phyloP scores from a whole-genome alignment of 208 protist genomes.

The Leptomonas pyrrhocoris region DNA sequence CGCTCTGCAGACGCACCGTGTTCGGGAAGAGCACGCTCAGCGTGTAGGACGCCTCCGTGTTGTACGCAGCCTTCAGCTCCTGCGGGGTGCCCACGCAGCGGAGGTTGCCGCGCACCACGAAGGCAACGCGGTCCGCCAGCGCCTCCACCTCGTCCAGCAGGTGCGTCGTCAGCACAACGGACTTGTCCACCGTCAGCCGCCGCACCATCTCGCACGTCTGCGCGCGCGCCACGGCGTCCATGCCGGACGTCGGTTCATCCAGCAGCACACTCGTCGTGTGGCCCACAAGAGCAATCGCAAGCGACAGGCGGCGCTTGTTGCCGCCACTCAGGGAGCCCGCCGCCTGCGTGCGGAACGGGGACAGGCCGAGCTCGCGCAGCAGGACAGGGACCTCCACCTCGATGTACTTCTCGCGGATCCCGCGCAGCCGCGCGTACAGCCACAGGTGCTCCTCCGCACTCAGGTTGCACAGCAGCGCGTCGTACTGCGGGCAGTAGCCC shows the following conservation, averaged over 20 bases:
- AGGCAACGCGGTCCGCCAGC: conserved; percentile 77
- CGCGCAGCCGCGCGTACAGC: conserved; percentile 86
- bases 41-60: conserved; percentile 49
- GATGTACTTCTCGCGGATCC: conserved; percentile 53
- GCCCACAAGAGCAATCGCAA: conserved; percentile 89
- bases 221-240: conserved; percentile 82
- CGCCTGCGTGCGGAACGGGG: conserved; percentile 40
- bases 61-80: conserved; percentile 67
- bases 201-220: conserved; percentile 84
- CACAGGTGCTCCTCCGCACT: conserved; percentile 92
- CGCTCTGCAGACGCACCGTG: conserved; percentile 34
- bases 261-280: conserved; percentile 76
- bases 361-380: conserved; percentile 58
- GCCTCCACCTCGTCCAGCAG: conserved; percentile 91
- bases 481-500: conserved; percentile 96
- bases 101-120: conserved; percentile 89
- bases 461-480: conserved; percentile 92
- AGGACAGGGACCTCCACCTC: conserved; percentile 48
- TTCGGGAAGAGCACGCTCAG: conserved; percentile 55
- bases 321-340: conserved; percentile 75
- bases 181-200: conserved; percentile 55
- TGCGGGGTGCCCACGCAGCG: conserved; percentile 83
- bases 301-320: conserved; percentile 88
- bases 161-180: conserved; percentile 87
- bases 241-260: conserved; percentile 91